Percentiles rank a stretch among this genome's conserved stretches.
Evolutionary conservation across 202 grass and related monocot genomes (phyloP).

Genomic region (Tripidium arundinaceum): DNA sequence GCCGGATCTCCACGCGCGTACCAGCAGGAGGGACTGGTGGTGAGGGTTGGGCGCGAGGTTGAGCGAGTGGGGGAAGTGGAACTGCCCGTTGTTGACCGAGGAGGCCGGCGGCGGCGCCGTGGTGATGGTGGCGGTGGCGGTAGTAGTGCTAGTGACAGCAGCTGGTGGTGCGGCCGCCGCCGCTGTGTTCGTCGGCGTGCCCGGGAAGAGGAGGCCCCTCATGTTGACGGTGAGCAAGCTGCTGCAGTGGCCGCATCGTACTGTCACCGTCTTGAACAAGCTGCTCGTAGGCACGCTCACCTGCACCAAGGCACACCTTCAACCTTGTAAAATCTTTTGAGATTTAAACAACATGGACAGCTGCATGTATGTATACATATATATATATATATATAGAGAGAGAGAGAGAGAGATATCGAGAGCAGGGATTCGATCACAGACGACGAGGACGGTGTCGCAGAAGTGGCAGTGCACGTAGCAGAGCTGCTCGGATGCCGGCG

Average conservation of each 20-base stretch:
- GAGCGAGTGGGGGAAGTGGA: conserved; percentile 53
- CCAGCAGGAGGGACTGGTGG: conserved; percentile 61
- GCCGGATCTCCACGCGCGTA: too few species aligned
- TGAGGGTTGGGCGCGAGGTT: conserved; percentile 27
- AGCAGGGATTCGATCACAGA: conserved; percentile 23
- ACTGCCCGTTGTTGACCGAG: conserved; percentile 27
- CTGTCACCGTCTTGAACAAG: conserved; percentile 97
- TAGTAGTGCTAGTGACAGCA: neutral
- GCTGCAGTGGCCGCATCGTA: conserved; percentile 95
- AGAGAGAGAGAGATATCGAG: neutral
- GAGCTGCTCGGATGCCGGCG: conserved; percentile 67
- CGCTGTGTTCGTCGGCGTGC: neutral
- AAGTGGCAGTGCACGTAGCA: conserved; percentile 99
- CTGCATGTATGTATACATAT: neutral
- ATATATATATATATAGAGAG: too few species aligned
- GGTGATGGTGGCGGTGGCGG: neutral
- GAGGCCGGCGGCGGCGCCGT: neutral
- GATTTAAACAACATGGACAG: neutral
- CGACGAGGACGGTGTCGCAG: conserved; percentile 97
- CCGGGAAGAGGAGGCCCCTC: conserved; percentile 57
- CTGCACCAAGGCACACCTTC: conserved; percentile 33
- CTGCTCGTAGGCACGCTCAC: conserved; percentile 96
- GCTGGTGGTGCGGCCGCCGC: neutral
- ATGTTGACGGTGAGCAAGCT: conserved; percentile 95
- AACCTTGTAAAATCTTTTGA: neutral